Evolutionary conservation across 179 eudicot species (phyloP), one percentile per base, ranked within the genome.

Genomic region (Beta corolliflora): DNA sequence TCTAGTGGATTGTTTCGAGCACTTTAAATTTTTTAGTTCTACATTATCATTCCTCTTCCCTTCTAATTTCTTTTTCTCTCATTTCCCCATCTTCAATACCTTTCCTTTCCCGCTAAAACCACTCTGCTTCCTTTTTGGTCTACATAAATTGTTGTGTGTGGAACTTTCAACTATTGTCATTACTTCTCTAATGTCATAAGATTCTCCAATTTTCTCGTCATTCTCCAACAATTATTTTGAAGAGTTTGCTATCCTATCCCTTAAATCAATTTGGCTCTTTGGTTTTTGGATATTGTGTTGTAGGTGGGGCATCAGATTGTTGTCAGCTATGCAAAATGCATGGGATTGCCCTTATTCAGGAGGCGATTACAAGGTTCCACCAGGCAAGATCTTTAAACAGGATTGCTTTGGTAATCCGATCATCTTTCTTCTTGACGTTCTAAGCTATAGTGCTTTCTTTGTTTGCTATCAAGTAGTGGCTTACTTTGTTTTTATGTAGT

Each of bases 271-370:
- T 0, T 58, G n/a, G 45, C 50, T 29, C 45, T 63, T 77, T 61
- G 65, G 15, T 31, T 74, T 0, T 55, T 74, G 29, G 23, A 25
- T 25, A 25, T 5, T 75, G 10, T 63, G 72, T 67, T 64, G 52
- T 86, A 96, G 99, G 99, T 96, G 48, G 99, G 99, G 23, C 99
- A 96, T 85, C 99, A 96, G 82, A 91, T 96, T 73, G 94, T 96
- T 78, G 92, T 93, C 48, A 87, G 93, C 81, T 96, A 91, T 87
- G 94, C 99, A 72, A 83, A 91, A 83, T 96, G 99, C 84, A 94
- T 96, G 98, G 98, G 99, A 75, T 84, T 96, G 82, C 99, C 99
- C 23, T 82, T 96, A 73, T 96, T 93, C 78, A 88, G 99, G 73
- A 91, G 95, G 80, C 90, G 94, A 81, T 89, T 96, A 79, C 94